Conservation (phyloP, 305 asterid genomes). For the Withania somnifera region DNA sequence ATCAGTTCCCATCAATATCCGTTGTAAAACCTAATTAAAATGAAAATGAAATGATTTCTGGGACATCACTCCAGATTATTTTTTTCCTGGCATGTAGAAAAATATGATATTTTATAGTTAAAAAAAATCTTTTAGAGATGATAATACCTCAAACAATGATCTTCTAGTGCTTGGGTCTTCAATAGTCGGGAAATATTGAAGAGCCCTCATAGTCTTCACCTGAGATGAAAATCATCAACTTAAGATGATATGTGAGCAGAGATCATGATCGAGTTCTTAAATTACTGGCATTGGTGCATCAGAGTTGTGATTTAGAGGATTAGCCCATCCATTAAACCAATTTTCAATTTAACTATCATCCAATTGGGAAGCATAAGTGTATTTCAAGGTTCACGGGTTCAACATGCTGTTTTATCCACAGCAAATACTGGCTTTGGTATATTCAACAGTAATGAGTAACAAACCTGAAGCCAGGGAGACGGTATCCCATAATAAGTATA, state of each 20-base stretch:
- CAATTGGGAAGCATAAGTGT: background rate
- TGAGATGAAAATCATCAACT: conserved; percentile 6
- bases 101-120: background rate
- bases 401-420: background rate
- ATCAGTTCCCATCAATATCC: conserved; percentile 98
- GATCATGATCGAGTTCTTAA: background rate
- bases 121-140: background rate
- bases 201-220: conserved; percentile 98
- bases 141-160: conserved; percentile 81
- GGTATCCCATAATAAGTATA: conserved; percentile 99
- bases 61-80: background rate
- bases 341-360: background rate
- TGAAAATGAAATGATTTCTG: background rate
- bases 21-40: conserved; percentile 68
- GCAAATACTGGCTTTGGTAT: background rate
- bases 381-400: background rate
- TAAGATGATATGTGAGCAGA: conserved; percentile 1
- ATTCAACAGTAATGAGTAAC: conserved; percentile 16
- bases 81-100: background rate
- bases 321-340: background rate
- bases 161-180: conserved; percentile 92
- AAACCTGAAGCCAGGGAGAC: conserved; percentile 99
- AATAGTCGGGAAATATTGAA: conserved; percentile 85
- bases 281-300: background rate
- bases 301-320: background rate